Percentiles rank a stretch among this genome's conserved stretches.
phyloP scores from a whole-genome alignment of 2,329 filamentous ascomycete species.

The Clonostachys chloroleuca region DNA sequence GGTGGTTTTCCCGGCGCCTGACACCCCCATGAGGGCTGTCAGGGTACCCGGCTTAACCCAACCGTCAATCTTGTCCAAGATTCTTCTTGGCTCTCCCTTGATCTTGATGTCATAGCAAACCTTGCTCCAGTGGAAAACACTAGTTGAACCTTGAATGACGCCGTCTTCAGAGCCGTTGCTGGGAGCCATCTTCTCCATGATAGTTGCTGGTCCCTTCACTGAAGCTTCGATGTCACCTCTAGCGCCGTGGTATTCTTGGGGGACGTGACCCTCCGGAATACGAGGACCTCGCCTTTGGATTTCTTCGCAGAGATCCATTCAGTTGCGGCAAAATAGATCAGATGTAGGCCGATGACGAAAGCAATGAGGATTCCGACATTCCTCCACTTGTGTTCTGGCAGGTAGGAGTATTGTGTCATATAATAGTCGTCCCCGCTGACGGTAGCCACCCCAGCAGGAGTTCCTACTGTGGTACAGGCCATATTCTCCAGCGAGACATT shows the following conservation, averaged over 20 bases:
- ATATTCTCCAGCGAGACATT: too few relatives aligned
- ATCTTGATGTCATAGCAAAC: conserved; percentile 71
- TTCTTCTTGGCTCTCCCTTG: conserved; percentile 54
- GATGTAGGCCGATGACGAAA: conserved; percentile 39
- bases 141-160: not conserved
- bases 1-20: conserved; percentile 52
- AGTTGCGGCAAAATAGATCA: conserved; percentile 53
- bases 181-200: conserved; percentile 33
- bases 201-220: conserved; percentile 40
- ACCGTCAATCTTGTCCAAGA: conserved; percentile 69
- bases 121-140: conserved; percentile 63
- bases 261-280: conserved; percentile 53
- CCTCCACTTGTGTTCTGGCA: conserved; percentile 42
- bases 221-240: too few relatives aligned
- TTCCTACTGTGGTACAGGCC: conserved; percentile 55
- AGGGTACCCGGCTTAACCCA: conserved; percentile 87
- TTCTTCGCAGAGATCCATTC: conserved; percentile 36
- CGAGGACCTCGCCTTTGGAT: conserved; percentile 50
- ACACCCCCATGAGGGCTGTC: conserved; percentile 69
- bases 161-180: too few relatives aligned
- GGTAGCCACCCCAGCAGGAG: conserved; percentile 40
- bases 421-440: conserved; percentile 58
- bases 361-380: conserved; percentile 60
- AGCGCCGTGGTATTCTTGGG: not conserved
- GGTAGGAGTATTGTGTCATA: conserved; percentile 49